phyloP scores from a whole-genome alignment of 805 yeast genomes.

The Grigorovia humatica region DNA sequence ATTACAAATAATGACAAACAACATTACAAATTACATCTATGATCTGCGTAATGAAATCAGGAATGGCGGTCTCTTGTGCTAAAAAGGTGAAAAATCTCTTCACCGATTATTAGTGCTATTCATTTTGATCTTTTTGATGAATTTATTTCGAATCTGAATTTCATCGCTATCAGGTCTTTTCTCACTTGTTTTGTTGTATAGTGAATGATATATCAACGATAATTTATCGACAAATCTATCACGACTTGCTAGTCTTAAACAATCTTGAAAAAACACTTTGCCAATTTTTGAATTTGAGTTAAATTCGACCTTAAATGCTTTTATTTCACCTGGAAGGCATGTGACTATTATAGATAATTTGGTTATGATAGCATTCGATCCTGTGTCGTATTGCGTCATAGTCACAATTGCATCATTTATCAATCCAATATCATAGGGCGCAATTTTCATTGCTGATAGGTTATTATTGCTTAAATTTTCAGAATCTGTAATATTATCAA shows the following conservation, averaged over 20 bases:
- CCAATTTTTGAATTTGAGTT: constrained; percentile 13
- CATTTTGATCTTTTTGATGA: not conserved
- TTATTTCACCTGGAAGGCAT: constrained; percentile 15
- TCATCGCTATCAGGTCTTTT: not conserved
- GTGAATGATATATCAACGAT: constrained; percentile 10
- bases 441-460: constrained; percentile 9
- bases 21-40: no score
- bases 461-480: constrained; percentile 4
- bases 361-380: constrained; percentile 3
- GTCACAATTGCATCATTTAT: constrained; percentile 16
- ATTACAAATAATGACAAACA: no score
- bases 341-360: constrained; percentile 12
- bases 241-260: constrained; percentile 8
- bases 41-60: no score
- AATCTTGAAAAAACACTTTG: constrained; percentile 11
- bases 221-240: constrained; percentile 16
- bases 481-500: constrained; percentile 7
- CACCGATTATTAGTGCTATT: not conserved
- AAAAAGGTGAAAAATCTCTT: no score
- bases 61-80: no score
- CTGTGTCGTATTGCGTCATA: constrained; percentile 6
- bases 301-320: constrained; percentile 15
- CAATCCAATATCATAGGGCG: constrained; percentile 15
- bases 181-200: not conserved
- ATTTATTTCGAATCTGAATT: not conserved